Conservation (phyloP, 164 flowering plant species). For the Sedum album region DNA sequence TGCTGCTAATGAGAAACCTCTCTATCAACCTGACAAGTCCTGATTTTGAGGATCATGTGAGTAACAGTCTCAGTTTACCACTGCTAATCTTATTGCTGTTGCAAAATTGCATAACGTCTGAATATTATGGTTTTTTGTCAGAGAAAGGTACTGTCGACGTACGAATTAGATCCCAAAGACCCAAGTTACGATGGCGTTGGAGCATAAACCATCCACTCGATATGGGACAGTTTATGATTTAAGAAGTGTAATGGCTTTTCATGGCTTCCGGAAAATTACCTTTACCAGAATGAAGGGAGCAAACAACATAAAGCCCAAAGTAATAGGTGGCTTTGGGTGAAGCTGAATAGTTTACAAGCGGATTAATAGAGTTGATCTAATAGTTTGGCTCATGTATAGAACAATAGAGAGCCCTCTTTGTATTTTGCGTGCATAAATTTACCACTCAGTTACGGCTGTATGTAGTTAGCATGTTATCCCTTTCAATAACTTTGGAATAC, state of each 20-base stretch:
- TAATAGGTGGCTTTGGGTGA: not conserved
- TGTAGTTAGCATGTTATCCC: too few species aligned
- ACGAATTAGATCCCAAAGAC: not conserved
- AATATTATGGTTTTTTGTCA: not conserved
- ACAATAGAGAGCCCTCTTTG: not conserved
- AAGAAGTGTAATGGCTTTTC: too few species aligned
- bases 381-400: not conserved
- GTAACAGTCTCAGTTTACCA: constrained; percentile 14
- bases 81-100: not conserved
- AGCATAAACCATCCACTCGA: not conserved
- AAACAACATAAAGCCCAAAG: not conserved
- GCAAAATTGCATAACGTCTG: not conserved
- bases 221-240: too few species aligned
- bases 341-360: not conserved
- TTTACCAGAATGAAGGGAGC: too few species aligned
- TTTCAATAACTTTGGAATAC: too few species aligned
- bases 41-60: constrained; percentile 63
- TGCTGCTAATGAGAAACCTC: constrained; percentile 68
- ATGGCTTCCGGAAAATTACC: too few species aligned
- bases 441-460: not conserved
- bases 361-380: not conserved
- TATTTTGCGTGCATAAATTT: not conserved
- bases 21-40: constrained; percentile 59
- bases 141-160: not conserved
- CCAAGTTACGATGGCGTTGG: not conserved